Conservation (phyloP, 805 yeast species). For the Cyberlindnera maclurae region DNA sequence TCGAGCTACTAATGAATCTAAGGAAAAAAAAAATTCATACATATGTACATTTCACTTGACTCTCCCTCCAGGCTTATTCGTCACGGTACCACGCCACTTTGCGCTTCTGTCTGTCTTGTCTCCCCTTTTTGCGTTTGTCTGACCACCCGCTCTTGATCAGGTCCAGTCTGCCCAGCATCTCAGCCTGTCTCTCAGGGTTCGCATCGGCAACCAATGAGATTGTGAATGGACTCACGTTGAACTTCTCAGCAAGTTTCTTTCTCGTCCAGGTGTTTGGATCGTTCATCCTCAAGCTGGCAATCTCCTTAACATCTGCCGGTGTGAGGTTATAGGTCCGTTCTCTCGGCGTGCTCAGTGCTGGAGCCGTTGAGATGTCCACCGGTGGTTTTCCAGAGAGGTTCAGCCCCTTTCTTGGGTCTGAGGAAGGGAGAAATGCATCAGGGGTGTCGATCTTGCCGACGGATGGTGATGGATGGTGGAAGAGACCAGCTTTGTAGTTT, state of each 20-base stretch:
- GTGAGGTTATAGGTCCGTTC: slow-evolving; percentile 48
- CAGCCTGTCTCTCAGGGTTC: slow-evolving; percentile 31
- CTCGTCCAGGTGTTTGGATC: slow-evolving; percentile 63
- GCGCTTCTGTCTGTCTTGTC: slow-evolving; percentile 53
- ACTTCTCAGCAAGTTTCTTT: slow-evolving; percentile 53
- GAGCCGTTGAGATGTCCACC: slow-evolving; percentile 26
- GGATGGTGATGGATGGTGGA: slow-evolving; percentile 58
- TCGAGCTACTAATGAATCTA: neutral
- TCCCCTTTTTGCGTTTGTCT: slow-evolving; percentile 38
- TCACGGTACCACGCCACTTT: slow-evolving; percentile 53
- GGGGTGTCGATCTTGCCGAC: slow-evolving; percentile 54
- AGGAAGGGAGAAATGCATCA: slow-evolving; percentile 54
- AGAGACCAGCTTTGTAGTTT: slow-evolving; percentile 49
- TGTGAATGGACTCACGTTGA: slow-evolving; percentile 42
- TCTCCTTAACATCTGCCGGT: slow-evolving; percentile 50
- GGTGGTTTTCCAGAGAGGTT: slow-evolving; percentile 20
- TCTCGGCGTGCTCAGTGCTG: slow-evolving; percentile 31
- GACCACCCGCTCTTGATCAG: slow-evolving; percentile 44
- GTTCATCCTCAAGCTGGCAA: slow-evolving; percentile 43
- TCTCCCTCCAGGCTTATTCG: slow-evolving; percentile 12
- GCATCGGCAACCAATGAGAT: slow-evolving; percentile 49
- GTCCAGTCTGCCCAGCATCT: slow-evolving; percentile 41
- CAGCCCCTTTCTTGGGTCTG: slow-evolving; percentile 48
- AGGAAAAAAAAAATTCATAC: neutral
- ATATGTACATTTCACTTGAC: slow-evolving; percentile 12